Percentiles rank a stretch among this genome's conserved stretches.
Evolutionary conservation across 2,329 filamentous ascomycete species (phyloP).

Genomic region (Acarospora socialis): DNA sequence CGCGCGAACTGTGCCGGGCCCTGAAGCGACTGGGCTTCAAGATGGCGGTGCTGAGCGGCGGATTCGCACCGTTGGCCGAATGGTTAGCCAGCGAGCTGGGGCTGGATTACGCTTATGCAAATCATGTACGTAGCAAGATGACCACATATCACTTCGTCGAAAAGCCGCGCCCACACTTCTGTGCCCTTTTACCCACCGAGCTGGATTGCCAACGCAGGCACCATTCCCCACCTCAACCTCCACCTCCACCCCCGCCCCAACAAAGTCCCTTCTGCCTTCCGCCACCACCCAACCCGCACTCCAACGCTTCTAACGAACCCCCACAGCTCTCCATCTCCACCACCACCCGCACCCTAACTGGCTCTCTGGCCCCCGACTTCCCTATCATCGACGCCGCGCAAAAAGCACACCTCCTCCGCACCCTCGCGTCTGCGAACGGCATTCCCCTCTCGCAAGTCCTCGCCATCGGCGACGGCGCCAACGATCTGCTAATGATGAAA

Average conservation of each 20-base stretch:
- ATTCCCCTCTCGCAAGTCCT: constrained; percentile 42
- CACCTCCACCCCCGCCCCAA: constrained; percentile 3
- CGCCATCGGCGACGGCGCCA: constrained; percentile 49
- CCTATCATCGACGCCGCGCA: constrained; percentile 46
- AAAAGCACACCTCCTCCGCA: constrained; percentile 41
- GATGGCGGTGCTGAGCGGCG: constrained; percentile 81
- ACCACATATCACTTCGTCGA: no score
- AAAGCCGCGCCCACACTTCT: no score
- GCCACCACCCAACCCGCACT: constrained; percentile 5
- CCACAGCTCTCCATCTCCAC: constrained; percentile 34
- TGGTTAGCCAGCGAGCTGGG: constrained; percentile 74
- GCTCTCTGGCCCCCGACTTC: constrained; percentile 36
- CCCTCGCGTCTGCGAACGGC: constrained; percentile 39
- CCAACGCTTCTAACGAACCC: no score
- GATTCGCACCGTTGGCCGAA: constrained; percentile 74
- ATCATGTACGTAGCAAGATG: constrained; percentile 43
- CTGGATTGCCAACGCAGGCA: no score
- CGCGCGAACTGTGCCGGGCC: constrained; percentile 55
- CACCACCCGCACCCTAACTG: constrained; percentile 37
- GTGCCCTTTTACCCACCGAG: no score
- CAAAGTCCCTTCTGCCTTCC: constrained; percentile 2
- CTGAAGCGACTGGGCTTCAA: constrained; percentile 69
- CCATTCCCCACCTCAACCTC: background rate
- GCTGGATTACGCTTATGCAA: constrained; percentile 78
- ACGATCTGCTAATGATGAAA: constrained; percentile 51